Evolutionary conservation across 371 early-diverging fungal species (phyloP), one percentile per base, ranked within the genome.

Genomic region (Mortierella sp.): DNA sequence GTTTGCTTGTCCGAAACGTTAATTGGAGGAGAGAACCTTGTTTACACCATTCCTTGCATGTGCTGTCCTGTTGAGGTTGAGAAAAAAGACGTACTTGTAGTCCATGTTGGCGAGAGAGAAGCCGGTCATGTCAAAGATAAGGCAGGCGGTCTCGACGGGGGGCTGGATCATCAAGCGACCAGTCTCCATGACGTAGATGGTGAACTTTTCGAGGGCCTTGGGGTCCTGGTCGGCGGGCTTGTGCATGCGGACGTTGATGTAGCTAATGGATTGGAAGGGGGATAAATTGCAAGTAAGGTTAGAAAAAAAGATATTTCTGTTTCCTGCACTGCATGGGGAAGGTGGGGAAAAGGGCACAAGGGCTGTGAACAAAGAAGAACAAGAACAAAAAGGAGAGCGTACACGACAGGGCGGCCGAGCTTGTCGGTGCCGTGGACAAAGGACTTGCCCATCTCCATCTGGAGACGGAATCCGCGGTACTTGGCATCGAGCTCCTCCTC

Each of bases 91-190:
- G 10, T 67, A 67, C 67, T 67, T 67, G 40, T 67, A 67, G 24
- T 96, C 93, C 94, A 96, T 94, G 89, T 96, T 97, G 75, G 89
- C 90, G 71, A 95, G 89, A 5, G 94, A 90, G 73, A 96, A 96
- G 24, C 91, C 92, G 24, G 92, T 93, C 89, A 97, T 87, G 82
- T 97, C 96, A 82, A 97, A 96, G 57, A 97, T 92, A 64, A 97
- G 90, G 72, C 95, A 94, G 4, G 91, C 92, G n/a, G 93, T 90
- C 86, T 97, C 97, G 72, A 92, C 87, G 4, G 96, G 95, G n/a
- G 90, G 91, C 48, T 88, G 75, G n/a, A 95, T 89, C 24, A 96
- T 77, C 74, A 92, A 82, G 48, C 97, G 93, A 51, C 93, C 93
- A 46, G 93, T 91, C 82, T 97, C 97, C 93, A 97, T 94, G 78